These are phyloP conservation scores for Coniosporium tulheliwenetii DNA, from an alignment of 2,329 filamentous ascomycete species.

Conservation along the genomic window DNA sequence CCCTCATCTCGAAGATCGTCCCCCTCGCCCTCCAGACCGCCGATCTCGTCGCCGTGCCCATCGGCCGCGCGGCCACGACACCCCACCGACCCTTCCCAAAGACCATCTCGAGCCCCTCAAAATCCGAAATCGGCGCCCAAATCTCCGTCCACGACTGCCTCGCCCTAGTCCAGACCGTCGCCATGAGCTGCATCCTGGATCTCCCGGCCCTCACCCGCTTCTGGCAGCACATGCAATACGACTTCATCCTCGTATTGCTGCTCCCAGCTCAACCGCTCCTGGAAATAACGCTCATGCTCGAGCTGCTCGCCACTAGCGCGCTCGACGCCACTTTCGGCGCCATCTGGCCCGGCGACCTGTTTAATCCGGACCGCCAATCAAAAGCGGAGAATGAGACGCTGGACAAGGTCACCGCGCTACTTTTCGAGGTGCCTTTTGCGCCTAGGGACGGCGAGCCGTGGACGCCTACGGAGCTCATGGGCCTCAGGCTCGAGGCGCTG, in stretches of 20 bases:
- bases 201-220: slow-evolving; percentile 32
- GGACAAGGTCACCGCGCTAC: slow-evolving; percentile 45
- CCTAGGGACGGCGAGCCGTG: slow-evolving; percentile 25
- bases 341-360: slow-evolving; percentile 33
- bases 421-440: slow-evolving; percentile 38
- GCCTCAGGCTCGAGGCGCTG: slow-evolving; percentile 29
- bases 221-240: slow-evolving; percentile 52
- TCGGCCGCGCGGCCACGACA: slow-evolving; percentile 19
- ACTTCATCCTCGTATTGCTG: slow-evolving; percentile 52
- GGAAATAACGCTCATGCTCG: slow-evolving; percentile 49
- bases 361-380: slow-evolving; percentile 14
- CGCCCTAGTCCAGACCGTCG: slow-evolving; percentile 48
- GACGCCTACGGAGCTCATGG: slow-evolving; percentile 24
- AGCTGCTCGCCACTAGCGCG: slow-evolving; percentile 51
- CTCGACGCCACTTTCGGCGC: slow-evolving; percentile 51
- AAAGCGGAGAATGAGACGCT: slow-evolving; percentile 33
- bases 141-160: slow-evolving; percentile 50
- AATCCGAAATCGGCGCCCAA: slow-evolving; percentile 31
- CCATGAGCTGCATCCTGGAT: slow-evolving; percentile 39
- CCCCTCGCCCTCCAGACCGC: slow-evolving; percentile 28
- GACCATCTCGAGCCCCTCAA: slow-evolving; percentile 15
- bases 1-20: slow-evolving; percentile 41
- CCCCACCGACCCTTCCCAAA: slow-evolving; percentile 9
- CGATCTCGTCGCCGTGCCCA: slow-evolving; percentile 39
- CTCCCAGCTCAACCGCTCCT: slow-evolving; percentile 47